These are phyloP conservation scores for Alternaria sp. DNA, from an alignment of 2,329 filamentous ascomycete genomes.

Conservation along the genomic window DNA sequence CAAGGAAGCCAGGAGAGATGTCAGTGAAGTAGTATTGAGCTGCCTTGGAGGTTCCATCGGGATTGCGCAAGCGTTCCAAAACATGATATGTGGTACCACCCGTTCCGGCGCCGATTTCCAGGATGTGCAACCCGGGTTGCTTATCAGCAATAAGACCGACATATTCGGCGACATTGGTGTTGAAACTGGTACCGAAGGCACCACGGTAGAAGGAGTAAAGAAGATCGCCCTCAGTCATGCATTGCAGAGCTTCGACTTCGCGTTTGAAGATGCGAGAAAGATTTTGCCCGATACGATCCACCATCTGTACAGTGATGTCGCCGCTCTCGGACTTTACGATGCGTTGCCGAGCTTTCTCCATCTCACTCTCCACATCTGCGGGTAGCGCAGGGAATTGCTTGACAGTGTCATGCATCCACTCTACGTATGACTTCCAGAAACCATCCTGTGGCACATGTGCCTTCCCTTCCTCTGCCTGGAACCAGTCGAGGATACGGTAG, in stretches of 20 bases:
- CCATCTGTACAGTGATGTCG: slow-evolving; percentile 15
- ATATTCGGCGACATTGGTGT: slow-evolving; percentile 13
- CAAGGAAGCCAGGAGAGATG: slow-evolving; percentile 15
- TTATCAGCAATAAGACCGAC: slow-evolving; percentile 13
- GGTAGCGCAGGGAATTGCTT: slow-evolving; percentile 10
- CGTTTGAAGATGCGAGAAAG: slow-evolving; percentile 11
- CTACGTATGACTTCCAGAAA: slow-evolving; percentile 15
- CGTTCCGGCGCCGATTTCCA: slow-evolving; percentile 16
- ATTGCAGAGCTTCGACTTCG: slow-evolving; percentile 14
- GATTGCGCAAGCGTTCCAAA: slow-evolving; percentile 11
- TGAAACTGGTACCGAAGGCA: slow-evolving; percentile 14
- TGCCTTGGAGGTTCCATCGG: slow-evolving; percentile 8
- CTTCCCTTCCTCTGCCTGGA: slow-evolving; percentile 11
- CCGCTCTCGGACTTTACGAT: slow-evolving; percentile 10
- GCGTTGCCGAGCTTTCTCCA: slow-evolving; percentile 10
- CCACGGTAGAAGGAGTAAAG: slow-evolving; percentile 12
- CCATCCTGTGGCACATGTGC: slow-evolving; percentile 7
- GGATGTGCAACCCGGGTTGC: slow-evolving; percentile 8
- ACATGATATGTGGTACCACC: slow-evolving; percentile 13
- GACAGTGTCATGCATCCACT: slow-evolving; percentile 14
- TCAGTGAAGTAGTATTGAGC: slow-evolving; percentile 14
- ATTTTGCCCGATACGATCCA: slow-evolving; percentile 12
- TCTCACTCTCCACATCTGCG: slow-evolving; percentile 7
- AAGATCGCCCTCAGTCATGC: slow-evolving; percentile 15
- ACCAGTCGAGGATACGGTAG: slow-evolving; percentile 10